Evolutionary conservation across 495 filamentous ascomycete species (phyloP).

Genomic region (Chlorociboria aeruginascens): DNA sequence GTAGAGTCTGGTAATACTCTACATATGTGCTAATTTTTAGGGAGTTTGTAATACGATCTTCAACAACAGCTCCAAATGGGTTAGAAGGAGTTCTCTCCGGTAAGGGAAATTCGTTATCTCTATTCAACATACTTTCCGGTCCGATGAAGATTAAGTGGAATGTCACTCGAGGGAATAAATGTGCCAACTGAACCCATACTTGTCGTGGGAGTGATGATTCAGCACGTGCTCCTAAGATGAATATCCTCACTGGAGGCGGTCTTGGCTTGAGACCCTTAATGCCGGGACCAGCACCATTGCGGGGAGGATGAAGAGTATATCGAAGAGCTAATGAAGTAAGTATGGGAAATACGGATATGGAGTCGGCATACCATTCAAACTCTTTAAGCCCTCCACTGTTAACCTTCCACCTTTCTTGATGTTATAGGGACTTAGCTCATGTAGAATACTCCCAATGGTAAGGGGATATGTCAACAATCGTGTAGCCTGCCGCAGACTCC

Average conservation of each 20-base stretch:
- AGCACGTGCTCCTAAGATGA: conserved; percentile 89
- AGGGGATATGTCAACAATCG: conserved; percentile 85
- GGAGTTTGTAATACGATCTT: conserved; percentile 69
- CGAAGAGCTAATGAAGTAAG: conserved; percentile 53
- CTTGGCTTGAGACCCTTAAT: conserved; percentile 71
- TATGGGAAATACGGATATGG: neutral
- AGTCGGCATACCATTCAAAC: conserved; percentile 61
- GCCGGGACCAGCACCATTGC: conserved; percentile 56
- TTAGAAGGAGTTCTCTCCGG: conserved; percentile 73
- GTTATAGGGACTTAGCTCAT: conserved; percentile 87
- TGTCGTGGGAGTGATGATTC: conserved; percentile 91
- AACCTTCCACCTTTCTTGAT: conserved; percentile 59
- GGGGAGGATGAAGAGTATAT: conserved; percentile 84
- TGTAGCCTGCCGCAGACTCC: conserved; percentile 82
- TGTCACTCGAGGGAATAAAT: conserved; percentile 73
- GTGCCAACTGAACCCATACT: conserved; percentile 82
- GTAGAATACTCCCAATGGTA: conserved; percentile 80
- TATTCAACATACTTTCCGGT: conserved; percentile 85
- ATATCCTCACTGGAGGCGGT: conserved; percentile 80
- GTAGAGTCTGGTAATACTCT: conserved; percentile 95
- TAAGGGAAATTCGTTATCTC: conserved; percentile 80
- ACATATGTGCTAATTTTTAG: conserved; percentile 96
- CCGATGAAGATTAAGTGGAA: conserved; percentile 91
- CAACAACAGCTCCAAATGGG: conserved; percentile 84
- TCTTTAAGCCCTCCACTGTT: conserved; percentile 81